Evolutionary conservation across 148 eudicot genomes (phyloP), one percentile per base, ranked within the genome.

Genomic region (Dysphania ambrosioides): DNA sequence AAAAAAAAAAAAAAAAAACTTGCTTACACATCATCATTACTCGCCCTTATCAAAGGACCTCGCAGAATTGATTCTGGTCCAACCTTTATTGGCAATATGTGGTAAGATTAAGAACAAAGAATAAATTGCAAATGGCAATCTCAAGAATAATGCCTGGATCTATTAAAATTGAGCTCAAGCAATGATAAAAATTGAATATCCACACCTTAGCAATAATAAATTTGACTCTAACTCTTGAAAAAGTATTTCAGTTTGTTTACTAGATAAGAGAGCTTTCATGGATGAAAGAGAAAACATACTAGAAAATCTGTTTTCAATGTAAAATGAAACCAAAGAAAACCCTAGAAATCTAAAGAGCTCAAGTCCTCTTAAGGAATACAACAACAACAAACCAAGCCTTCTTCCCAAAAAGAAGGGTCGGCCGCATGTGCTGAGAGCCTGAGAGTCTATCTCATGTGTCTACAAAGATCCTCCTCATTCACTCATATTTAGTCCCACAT

Each of bases 1-100:
- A n/a, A n/a, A n/a, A 38, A 30, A 36, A 21, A 59, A 47, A 49
- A 24, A 57, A 47, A 16, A 66, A 71, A 27, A 74, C 41, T 68
- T 57, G 75, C 97, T 84, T 86, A 92, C 97, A 73, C 78, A 15
- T 62, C 29, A 72, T 79, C 74, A 64, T 69, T 72, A 79, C 93
- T 91, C 68, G 89, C 79, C 78, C 86, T 89, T 75, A 85, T 56
- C 79, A 88, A 78, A 27, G 96, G 93, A 80, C 89, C 93, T 76
- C 98, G 85, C 81, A 93, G 78, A 78, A 87, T 62, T 51, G 98
- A 91, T 66, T 94, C 93, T 75, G 81, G 79, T 11, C 92, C 96
- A 84, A 93, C 86, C 98, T 93, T 72, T 77, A 86, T 34, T 71
- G 56, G 40, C 30, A 53, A 58, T 78, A 80, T 27, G 68, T 75